Conservation (phyloP, 352 stramenopile species). For the Pythium myriotylum region DNA sequence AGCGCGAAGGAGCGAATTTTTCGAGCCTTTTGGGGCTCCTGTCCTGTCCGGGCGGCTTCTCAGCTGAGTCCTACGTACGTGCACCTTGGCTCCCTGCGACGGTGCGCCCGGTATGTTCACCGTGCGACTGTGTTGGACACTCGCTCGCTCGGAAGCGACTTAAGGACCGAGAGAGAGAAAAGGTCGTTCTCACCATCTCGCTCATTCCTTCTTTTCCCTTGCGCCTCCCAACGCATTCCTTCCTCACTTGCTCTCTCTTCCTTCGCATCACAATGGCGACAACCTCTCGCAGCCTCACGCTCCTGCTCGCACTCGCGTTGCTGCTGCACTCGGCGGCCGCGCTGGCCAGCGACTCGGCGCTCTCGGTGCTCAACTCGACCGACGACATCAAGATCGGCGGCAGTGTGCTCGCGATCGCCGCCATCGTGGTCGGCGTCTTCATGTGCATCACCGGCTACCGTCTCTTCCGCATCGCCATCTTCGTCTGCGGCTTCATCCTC, state of each 20-base stretch:
- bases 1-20: too few species aligned
- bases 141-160: too few species aligned
- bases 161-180: too few species aligned
- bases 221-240: background rate
- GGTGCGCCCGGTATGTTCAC: too few species aligned
- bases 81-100: too few species aligned
- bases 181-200: too few species aligned
- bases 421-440: slow-evolving; percentile 46
- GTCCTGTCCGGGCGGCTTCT: too few species aligned
- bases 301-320: slow-evolving; percentile 42
- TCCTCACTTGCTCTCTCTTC: background rate
- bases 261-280: background rate
- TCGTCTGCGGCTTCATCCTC: slow-evolving; percentile 59
- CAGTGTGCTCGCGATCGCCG: slow-evolving; percentile 40
- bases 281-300: slow-evolving; percentile 24
- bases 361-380: slow-evolving; percentile 46
- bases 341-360: slow-evolving; percentile 31
- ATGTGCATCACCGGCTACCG: slow-evolving; percentile 56
- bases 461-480: slow-evolving; percentile 61
- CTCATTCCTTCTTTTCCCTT: slow-evolving; percentile 10
- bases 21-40: too few species aligned
- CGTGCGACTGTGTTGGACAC: too few species aligned
- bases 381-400: slow-evolving; percentile 38
- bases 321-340: slow-evolving; percentile 40
- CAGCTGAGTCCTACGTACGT: too few species aligned